Conservation (phyloP, 2,329 filamentous ascomycete species). For the Pseudogymnoascus sp. region DNA sequence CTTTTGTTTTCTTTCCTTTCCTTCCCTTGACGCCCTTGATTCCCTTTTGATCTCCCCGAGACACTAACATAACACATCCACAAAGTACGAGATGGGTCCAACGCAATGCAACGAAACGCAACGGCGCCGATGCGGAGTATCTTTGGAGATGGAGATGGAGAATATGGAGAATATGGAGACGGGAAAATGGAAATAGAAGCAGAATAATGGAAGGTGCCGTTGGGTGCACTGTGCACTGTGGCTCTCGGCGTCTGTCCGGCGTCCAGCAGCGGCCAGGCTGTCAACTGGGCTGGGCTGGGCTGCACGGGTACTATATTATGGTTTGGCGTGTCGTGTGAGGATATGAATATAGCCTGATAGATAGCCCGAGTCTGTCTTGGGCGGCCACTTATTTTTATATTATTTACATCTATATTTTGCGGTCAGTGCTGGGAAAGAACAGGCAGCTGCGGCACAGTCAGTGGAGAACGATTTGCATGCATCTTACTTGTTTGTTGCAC, state of each 20-base stretch:
- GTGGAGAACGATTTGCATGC: not conserved
- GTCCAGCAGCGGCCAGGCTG: no score
- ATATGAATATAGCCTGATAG: not conserved
- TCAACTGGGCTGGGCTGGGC: not conserved
- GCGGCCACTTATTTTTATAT: not conserved
- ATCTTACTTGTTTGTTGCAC: not conserved
- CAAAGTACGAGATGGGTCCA: not conserved
- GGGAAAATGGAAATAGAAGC: not conserved
- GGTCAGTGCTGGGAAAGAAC: not conserved
- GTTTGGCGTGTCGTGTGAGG: not conserved
- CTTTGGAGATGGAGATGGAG: no score
- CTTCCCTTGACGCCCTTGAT: not conserved
- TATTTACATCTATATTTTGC: not conserved
- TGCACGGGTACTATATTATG: not conserved
- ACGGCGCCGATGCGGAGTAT: not conserved
- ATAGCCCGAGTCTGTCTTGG: no score
- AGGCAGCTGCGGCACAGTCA: not conserved
- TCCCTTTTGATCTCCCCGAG: not conserved
- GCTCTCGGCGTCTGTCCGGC: not conserved
- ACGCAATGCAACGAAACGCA: no score
- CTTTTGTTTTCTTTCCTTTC: no score
- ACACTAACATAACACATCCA: slow-evolving; percentile 1
- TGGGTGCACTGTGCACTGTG: not conserved
- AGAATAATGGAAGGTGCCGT: not conserved
- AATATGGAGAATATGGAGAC: not conserved